Evolutionary conservation across 306 rosid genomes (phyloP).

Genomic region (Vachellia collinsii): DNA sequence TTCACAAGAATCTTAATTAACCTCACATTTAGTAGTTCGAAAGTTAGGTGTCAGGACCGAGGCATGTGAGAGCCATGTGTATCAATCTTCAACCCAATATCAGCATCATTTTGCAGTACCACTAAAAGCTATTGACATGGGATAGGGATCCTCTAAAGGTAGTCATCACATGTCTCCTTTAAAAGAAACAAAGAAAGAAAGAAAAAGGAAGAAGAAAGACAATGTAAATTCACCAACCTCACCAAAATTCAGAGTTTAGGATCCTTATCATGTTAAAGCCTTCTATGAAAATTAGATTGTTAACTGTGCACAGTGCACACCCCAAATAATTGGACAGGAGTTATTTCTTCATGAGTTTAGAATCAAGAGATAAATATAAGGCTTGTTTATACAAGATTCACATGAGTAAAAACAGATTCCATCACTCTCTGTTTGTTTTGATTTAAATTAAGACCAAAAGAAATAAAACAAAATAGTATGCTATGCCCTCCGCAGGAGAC

Average conservation of each 20-base stretch:
- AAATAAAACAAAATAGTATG: conserved; percentile 14
- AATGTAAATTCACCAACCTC: background rate
- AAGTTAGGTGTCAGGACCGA: conserved; percentile 1
- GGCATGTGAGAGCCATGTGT: conserved; percentile 34
- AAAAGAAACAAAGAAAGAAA: too few species aligned
- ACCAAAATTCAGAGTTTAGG: background rate
- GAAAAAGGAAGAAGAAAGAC: background rate
- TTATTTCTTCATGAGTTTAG: background rate
- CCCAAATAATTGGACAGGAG: background rate
- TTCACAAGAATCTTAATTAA: background rate
- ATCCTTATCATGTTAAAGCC: background rate
- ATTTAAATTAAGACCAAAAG: background rate
- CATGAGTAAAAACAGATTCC: background rate
- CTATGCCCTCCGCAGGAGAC: conserved; percentile 17
- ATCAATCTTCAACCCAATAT: conserved; percentile 1
- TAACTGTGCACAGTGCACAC: background rate
- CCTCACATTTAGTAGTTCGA: background rate
- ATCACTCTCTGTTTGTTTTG: background rate
- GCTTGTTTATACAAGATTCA: background rate
- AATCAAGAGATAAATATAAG: background rate
- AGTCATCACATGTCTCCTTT: background rate
- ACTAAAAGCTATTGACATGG: background rate
- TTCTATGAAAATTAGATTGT: background rate
- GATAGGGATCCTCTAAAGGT: background rate
- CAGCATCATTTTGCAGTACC: conserved; percentile 26